Evolutionary conservation across 495 filamentous ascomycete species (phyloP), one percentile per base, ranked within the genome.

Genomic region (Penicillium diatomitis): DNA sequence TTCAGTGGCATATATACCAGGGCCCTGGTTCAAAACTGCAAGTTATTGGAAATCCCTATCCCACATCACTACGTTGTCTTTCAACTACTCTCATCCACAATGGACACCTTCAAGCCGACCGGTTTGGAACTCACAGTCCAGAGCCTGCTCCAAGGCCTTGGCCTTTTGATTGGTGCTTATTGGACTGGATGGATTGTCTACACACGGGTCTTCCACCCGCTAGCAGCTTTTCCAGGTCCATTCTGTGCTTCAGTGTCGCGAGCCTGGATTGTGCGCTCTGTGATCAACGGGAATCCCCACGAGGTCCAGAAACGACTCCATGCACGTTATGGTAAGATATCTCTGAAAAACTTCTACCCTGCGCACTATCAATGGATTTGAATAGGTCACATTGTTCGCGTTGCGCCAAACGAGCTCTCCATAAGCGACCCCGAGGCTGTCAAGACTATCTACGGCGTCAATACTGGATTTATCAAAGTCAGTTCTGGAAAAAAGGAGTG

Each of bases 391-490:
- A 5, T 41, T 41, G 11, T 41, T n/a, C 38, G 38, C 8, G 29
- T 41, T 41, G 11, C 38, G 4, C 38, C 11, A 30, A 60, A 68
- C 52, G 56, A 64, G 39, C 47, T 66, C 35, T 49, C 57, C 0
- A 53, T 59, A 34, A 55, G 49, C 5, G 58, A 64, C 42, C 61
- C 61, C 0, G 45, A 50, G 11, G 58, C 61, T 4, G 48, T 66
- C 30, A 60, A 54, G 10, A 54, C 51, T 9, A 62, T 69, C 5
- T 69, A 66, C 38, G 61, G 63, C 8, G 40, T 48, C 32, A 68
- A 63, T 8, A 48, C 60, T 5, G 28, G 40, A 2, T 52, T 51
- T n/a, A 42, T 32, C 0, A 60, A 63, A 52, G 56, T 60, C 8
- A 41, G 34, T 41, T 7, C 4, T 6, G 2, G 6, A 32, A n/a